These are phyloP conservation scores for Trichoderma oligosporum DNA, from an alignment of 2,329 filamentous ascomycete genomes.

Conservation along the genomic window DNA sequence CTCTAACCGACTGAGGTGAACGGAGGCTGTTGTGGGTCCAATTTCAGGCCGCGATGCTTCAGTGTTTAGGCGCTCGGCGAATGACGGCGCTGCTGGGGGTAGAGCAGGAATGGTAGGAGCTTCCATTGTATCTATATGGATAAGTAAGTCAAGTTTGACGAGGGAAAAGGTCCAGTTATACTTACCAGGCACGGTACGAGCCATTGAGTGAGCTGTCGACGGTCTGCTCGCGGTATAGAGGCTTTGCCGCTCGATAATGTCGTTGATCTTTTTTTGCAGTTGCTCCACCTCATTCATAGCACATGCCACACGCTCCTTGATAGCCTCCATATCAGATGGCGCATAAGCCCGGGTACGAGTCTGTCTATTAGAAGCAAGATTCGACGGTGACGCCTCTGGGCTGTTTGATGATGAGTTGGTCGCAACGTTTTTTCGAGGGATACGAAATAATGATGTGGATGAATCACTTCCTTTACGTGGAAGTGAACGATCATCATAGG, in stretches of 20 bases:
- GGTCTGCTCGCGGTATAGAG: constrained; percentile 52
- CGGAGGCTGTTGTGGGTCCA: constrained; percentile 34
- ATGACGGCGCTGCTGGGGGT: constrained; percentile 55
- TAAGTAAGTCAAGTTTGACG: constrained; percentile 16
- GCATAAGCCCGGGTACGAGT: constrained; percentile 42
- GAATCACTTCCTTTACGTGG: constrained; percentile 45
- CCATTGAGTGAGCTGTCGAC: constrained; percentile 46
- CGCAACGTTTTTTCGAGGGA: constrained; percentile 45
- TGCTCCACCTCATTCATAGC: constrained; percentile 57
- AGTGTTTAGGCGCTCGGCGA: constrained; percentile 51
- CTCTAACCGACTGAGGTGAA: constrained; percentile 33
- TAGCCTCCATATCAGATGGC: constrained; percentile 46
- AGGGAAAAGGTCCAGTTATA: background rate
- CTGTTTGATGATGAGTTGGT: constrained; percentile 25
- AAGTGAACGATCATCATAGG: constrained; percentile 31
- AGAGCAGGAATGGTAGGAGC: constrained; percentile 56
- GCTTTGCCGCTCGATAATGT: constrained; percentile 58
- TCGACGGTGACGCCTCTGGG: constrained; percentile 28
- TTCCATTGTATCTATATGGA: constrained; percentile 42
- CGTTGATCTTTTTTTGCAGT: constrained; percentile 57
- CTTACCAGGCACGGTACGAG: constrained; percentile 33
- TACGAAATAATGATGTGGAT: constrained; percentile 55
- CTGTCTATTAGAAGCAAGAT: constrained; percentile 43
- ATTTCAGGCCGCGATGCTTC: constrained; percentile 40
- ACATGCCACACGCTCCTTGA: constrained; percentile 53